Evolutionary conservation across 23 red algal species (phyloP).

Genomic region (Gracilaria caudata): DNA sequence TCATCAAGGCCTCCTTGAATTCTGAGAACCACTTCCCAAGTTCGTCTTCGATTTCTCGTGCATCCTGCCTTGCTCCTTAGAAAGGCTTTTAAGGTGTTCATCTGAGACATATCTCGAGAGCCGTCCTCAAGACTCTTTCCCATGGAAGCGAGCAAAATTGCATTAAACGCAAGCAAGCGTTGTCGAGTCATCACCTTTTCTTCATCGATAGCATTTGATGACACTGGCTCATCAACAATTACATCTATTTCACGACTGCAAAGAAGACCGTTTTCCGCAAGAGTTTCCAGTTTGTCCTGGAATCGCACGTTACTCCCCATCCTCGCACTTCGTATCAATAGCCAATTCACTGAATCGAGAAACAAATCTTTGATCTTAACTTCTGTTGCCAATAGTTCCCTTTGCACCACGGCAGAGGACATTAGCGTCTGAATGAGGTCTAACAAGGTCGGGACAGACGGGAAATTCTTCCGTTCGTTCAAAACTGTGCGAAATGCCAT

Average conservation of each 20-base stretch:
- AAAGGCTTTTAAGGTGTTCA: slow-evolving; percentile 45
- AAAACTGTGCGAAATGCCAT: slow-evolving; percentile 7
- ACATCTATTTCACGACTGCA: neutral
- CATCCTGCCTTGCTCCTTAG: neutral
- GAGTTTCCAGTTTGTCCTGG: slow-evolving; percentile 8
- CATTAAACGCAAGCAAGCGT: slow-evolving; percentile 30
- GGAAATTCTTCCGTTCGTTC: neutral
- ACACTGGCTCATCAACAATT: slow-evolving; percentile 5
- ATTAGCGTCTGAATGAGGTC: slow-evolving; percentile 41
- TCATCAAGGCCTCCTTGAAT: slow-evolving; percentile 46
- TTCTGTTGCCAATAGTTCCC: slow-evolving; percentile 38
- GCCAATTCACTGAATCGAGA: neutral
- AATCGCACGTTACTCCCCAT: slow-evolving; percentile 3
- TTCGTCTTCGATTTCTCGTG: slow-evolving; percentile 10
- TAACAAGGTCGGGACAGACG: slow-evolving; percentile 1
- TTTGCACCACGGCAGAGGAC: slow-evolving; percentile 55
- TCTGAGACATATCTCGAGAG: slow-evolving; percentile 64
- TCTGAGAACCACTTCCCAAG: slow-evolving; percentile 46
- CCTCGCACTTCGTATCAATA: slow-evolving; percentile 3
- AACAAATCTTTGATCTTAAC: slow-evolving; percentile 1
- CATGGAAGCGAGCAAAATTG: slow-evolving; percentile 33
- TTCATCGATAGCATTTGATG: neutral
- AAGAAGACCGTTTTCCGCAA: neutral
- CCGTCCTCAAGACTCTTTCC: slow-evolving; percentile 66
- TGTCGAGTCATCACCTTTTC: slow-evolving; percentile 4